Evolutionary conservation across 2,329 filamentous ascomycete species (phyloP).

Genomic region (Dactylella cylindrospora): DNA sequence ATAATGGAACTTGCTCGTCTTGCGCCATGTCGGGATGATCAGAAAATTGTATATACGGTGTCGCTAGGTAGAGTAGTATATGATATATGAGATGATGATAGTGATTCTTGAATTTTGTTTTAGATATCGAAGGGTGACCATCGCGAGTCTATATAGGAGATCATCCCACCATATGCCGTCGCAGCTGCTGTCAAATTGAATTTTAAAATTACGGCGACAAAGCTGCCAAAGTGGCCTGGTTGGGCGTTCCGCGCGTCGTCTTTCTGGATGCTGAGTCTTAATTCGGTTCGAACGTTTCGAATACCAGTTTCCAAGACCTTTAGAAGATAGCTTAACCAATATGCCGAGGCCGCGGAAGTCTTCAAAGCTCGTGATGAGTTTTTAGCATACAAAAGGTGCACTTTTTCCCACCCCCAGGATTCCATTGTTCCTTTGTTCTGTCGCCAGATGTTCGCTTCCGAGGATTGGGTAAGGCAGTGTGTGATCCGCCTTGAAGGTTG

Average conservation of each 20-base stretch:
- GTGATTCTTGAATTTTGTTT: constrained; percentile 4
- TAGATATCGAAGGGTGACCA: constrained; percentile 9
- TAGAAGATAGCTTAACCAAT: constrained; percentile 1
- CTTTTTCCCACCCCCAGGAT: too few relatives aligned
- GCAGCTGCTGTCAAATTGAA: constrained; percentile 1
- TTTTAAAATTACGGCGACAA: constrained; percentile 8
- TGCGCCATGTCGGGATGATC: constrained; percentile 5
- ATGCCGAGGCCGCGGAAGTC: constrained; percentile 25
- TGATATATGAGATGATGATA: constrained; percentile 5
- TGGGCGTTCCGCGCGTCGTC: constrained; percentile 40
- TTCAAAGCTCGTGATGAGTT: constrained; percentile 35
- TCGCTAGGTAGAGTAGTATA: neutral
- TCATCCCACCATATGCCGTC: too few relatives aligned
- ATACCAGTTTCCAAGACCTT: neutral
- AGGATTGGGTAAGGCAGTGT: constrained; percentile 20
- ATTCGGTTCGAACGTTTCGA: constrained; percentile 10
- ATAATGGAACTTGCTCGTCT: constrained; percentile 23
- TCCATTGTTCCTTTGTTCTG: too few relatives aligned
- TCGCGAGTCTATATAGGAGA: constrained; percentile 18
- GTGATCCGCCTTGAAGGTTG: constrained; percentile 15
- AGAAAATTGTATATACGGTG: neutral
- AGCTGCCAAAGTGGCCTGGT: neutral
- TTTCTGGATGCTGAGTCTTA: constrained; percentile 28
- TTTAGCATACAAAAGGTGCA: too few relatives aligned
- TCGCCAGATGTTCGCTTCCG: too few relatives aligned